Evolutionary conservation across 257 asterid species (phyloP).

Genomic region (Vinca minor): DNA sequence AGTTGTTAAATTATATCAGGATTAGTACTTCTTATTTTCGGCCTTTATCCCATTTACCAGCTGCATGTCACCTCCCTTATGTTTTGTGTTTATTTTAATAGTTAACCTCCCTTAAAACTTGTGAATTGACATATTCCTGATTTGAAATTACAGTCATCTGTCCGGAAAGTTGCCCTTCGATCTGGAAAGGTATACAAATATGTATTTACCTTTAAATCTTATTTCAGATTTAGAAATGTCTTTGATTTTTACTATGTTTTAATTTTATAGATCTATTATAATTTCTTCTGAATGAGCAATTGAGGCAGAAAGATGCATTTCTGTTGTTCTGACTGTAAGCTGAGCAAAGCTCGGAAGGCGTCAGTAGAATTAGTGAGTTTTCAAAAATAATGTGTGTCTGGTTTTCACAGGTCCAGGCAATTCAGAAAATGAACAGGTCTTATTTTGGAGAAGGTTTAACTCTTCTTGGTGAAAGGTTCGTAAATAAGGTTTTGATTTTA

Average conservation of each 20-base stretch:
- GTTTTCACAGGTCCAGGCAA: conserved; percentile 49
- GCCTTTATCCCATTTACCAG: not conserved
- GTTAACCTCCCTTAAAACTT: conserved; percentile 1
- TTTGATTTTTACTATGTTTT: not conserved
- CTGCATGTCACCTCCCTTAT: not conserved
- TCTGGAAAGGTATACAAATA: conserved; percentile 60
- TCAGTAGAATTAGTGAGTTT: not conserved
- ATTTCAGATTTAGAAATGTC: not conserved
- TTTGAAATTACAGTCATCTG: conserved; percentile 69
- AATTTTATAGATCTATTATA: not conserved
- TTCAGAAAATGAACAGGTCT: conserved; percentile 41
- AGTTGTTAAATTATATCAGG: not conserved
- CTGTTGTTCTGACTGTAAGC: not conserved
- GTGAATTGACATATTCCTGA: conserved; percentile 13
- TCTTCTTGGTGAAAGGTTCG: conserved; percentile 75
- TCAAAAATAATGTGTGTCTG: conserved; percentile 3
- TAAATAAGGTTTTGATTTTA: conserved; percentile 15
- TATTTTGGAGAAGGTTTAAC: conserved; percentile 93
- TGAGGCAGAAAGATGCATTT: not conserved
- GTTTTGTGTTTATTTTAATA: not conserved
- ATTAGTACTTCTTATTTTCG: not conserved
- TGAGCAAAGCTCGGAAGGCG: not conserved
- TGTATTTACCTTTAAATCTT: not conserved
- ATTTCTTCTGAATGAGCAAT: not conserved
- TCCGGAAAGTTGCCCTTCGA: conserved; percentile 66